phyloP scores from a whole-genome alignment of 441 rosid genomes.

The Adansonia rubrostipa region DNA sequence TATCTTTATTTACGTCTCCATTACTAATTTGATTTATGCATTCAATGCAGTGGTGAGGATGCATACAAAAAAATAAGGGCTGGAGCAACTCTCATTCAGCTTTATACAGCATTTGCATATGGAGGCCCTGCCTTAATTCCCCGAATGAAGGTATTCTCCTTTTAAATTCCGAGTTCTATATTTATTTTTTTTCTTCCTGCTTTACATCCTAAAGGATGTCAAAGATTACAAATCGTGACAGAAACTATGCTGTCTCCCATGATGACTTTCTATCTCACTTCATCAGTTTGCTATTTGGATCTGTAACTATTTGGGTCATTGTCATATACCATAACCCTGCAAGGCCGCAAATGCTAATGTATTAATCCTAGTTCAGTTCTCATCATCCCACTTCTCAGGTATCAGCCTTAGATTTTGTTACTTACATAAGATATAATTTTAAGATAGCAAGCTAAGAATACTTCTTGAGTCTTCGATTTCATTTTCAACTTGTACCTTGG shows the following conservation, averaged over 20 bases:
- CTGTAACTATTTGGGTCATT: background rate
- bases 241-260: background rate
- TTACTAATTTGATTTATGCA: background rate
- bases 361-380: background rate
- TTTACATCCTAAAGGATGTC: background rate
- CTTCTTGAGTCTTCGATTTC: background rate
- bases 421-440: too few species aligned
- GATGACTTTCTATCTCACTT: background rate
- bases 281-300: background rate
- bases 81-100: conserved; percentile 96
- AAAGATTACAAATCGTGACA: background rate
- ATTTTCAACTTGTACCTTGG: background rate
- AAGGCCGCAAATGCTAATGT: background rate
- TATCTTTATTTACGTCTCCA: background rate
- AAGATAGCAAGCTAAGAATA: background rate
- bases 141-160: conserved; percentile 65
- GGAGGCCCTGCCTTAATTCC: conserved; percentile 98
- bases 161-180: background rate
- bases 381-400: background rate
- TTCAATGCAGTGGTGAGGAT: conserved; percentile 79
- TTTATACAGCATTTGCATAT: conserved; percentile 90
- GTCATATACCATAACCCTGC: background rate
- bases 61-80: conserved; percentile 92
- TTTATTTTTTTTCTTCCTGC: background rate
- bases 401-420: too few species aligned